Evolutionary conservation across 257 asterid genomes (phyloP), one percentile per base, ranked within the genome.

Genomic region (Nicotiana knightiana): DNA sequence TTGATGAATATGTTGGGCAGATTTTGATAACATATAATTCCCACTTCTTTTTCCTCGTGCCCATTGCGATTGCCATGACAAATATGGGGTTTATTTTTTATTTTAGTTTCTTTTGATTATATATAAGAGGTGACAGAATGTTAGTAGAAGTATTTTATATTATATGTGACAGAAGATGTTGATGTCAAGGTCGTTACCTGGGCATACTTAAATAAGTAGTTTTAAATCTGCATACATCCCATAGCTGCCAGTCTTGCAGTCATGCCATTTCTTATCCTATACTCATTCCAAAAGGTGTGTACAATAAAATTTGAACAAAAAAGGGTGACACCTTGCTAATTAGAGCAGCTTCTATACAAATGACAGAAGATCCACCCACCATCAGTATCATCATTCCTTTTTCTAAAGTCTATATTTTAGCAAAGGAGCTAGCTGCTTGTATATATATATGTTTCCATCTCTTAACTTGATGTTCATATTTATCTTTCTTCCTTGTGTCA

Each of bases 11-110:
- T 70, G 37, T 71, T 24, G 13, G 18, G 17, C 4, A 51, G 61
- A 71, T 71, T 71, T 70, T 46, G 8, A 71, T 26, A 46, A 46
- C 6, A n/a, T 57, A 70, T 21, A 46, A 71, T 46, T 75, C 39
- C 39, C 43, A 26, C 9, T 28, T 75, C 46, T 75, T 51, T 73
- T 75, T 75, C 80, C 80, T 75, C 63, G 46, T 26, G 80, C 80
- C 80, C 80, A 75, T 75, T 51, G 63, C 80, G 46, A 75, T 21
- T 51, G 80, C 63, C 63, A 51, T 75, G 63, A 75, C 63, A 75
- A 75, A 75, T 51, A 75, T 75, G 46, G 79, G 79, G 13, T 15
- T 48, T 58, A 51, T 73, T n/a, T 71, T 71, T 71, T 62, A 62
- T 18, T 65, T 71, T 26, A 51, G 63, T 51, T 51, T 10, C 15